Evolutionary conservation across 2,329 filamentous ascomycete genomes (phyloP), one percentile per base, ranked within the genome.

Genomic region (Orbilia javanica): DNA sequence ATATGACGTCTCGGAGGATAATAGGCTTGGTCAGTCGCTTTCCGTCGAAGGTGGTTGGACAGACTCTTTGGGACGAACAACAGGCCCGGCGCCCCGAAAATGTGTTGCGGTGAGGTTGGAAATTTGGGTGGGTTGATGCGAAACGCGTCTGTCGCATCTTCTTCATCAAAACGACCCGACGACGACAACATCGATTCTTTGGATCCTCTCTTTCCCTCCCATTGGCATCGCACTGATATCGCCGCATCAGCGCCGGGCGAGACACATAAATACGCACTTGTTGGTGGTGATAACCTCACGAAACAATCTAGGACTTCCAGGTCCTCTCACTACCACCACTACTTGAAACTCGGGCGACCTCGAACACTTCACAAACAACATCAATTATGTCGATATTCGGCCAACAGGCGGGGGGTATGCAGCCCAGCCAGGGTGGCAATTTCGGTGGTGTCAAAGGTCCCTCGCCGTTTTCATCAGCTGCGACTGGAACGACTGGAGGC

Each of bases 381-480:
- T 44, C 81, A 53, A 34, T 22, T 31, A 70, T 72, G 65, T 70
- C 71, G 62, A 55, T 79, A 34, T 79, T 79, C 52, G 77, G 77
- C 15, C 77, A 72, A 55, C 20, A 71, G 42, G 34, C 53, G 8
- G 52, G 3, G 13, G 52, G 52, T 8, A 69, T 70, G 64, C 78
- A 80, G 53, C 67, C 79, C n/a, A 77, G 79, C 55, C 67, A 72
- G 31, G 67, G 78, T 11, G 62, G 72, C 20, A 65, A 67, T 27
- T 78, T 73, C 46, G 78, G 78, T n/a, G 78, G 78, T 60, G 78
- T 79, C 46, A 64, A 64, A 72, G 69, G 75, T 2, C 69, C 75
- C 3, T 79, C 75, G 46, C 75, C 75, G 10, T 79, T 79, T 39
- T 29, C 64, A 8, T 66, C 73, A 42, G 31, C 64, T 22, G 13